These are phyloP conservation scores for Pyrenula massariospora DNA, from an alignment of 495 filamentous ascomycete species.

Conservation along the genomic window DNA sequence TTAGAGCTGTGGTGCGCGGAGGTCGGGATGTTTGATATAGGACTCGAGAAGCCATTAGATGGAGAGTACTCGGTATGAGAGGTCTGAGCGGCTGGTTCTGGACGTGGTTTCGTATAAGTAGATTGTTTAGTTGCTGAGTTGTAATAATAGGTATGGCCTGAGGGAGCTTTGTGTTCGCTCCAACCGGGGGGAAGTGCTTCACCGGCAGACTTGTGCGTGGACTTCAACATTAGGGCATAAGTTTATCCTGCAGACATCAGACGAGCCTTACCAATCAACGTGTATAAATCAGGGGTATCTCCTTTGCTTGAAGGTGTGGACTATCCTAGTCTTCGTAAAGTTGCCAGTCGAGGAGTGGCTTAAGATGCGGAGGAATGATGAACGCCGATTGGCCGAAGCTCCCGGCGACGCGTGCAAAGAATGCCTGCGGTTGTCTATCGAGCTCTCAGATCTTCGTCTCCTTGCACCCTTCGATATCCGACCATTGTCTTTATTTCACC, in stretches of 20 bases:
- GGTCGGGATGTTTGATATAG: not conserved
- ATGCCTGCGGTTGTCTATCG: not conserved
- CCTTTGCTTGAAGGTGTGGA: no score
- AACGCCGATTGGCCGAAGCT: not conserved
- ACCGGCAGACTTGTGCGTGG: slow-evolving; percentile 38
- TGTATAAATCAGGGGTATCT: no score
- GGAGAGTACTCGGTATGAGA: slow-evolving; percentile 20
- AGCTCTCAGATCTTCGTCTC: not conserved
- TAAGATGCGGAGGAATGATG: not conserved
- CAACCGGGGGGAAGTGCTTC: slow-evolving; percentile 66
- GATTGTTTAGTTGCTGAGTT: slow-evolving; percentile 77
- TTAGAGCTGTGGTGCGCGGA: not conserved
- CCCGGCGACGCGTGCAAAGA: not conserved
- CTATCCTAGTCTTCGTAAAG: no score
- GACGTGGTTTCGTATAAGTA: slow-evolving; percentile 59
- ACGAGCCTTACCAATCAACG: no score
- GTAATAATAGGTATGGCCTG: slow-evolving; percentile 82
- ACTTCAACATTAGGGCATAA: slow-evolving; percentile 41
- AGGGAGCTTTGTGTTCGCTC: slow-evolving; percentile 84
- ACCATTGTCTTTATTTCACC: no score
- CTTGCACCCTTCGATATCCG: not conserved
- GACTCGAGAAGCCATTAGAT: slow-evolving; percentile 2
- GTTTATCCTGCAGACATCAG: no score
- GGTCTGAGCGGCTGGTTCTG: slow-evolving; percentile 18
- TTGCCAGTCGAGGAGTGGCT: no score